These are phyloP conservation scores for Fusarium heterosporum DNA, from an alignment of 2,329 filamentous ascomycete genomes.

Conservation along the genomic window DNA sequence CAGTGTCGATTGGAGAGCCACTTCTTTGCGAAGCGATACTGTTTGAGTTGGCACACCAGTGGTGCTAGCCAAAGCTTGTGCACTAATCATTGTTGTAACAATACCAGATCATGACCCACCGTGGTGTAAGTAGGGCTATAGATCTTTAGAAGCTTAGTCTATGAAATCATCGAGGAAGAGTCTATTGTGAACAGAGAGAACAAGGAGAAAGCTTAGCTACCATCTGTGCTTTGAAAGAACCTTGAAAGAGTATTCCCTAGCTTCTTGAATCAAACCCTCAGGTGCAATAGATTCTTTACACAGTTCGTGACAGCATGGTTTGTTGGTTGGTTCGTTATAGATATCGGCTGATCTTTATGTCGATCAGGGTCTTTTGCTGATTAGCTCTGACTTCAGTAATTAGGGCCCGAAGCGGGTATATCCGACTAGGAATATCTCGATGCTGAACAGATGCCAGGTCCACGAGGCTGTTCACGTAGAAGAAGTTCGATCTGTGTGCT, in stretches of 20 bases:
- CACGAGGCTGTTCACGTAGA: conserved; percentile 7
- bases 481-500: not conserved
- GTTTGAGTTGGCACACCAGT: conserved; percentile 9
- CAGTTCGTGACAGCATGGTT: not conserved
- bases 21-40: conserved; percentile 13
- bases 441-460: conserved; percentile 8
- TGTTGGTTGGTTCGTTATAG: not conserved
- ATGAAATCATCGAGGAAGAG: not conserved
- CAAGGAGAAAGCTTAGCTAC: not conserved
- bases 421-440: conserved; percentile 6
- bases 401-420: conserved; percentile 11
- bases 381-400: not conserved
- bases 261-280: not conserved
- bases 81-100: conserved; percentile 25
- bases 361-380: conserved; percentile 38
- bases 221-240: not conserved
- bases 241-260: not conserved
- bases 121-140: conserved; percentile 1
- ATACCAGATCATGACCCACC: conserved; percentile 10
- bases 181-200: not conserved
- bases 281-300: not conserved
- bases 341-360: conserved; percentile 7
- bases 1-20: conserved; percentile 1
- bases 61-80: conserved; percentile 36
- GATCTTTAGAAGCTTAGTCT: not conserved